A percentile compares a stretch with the other conserved stretches of the same genome.
Conservation (phyloP, 352 stramenopile species). For the Phytophthora hibernalis region DNA sequence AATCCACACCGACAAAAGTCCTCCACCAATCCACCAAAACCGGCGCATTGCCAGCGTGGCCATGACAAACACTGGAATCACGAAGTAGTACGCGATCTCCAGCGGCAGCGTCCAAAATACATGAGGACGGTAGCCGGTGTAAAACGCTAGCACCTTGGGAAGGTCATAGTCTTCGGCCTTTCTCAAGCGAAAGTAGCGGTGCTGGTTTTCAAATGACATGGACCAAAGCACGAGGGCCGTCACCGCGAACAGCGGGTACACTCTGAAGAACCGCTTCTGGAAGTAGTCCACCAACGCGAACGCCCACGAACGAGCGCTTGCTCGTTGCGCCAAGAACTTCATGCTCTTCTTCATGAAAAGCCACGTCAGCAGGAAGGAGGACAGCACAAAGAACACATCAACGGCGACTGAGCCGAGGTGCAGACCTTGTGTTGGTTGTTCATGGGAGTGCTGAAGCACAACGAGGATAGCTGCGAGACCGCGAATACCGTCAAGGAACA, state of each 20-base stretch:
- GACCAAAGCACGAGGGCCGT: slow-evolving; percentile 39
- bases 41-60: slow-evolving; percentile 25
- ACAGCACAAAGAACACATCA: slow-evolving; percentile 56
- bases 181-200: slow-evolving; percentile 40
- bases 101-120: slow-evolving; percentile 46
- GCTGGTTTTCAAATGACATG: slow-evolving; percentile 39
- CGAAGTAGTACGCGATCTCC: slow-evolving; percentile 45
- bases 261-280: slow-evolving; percentile 59
- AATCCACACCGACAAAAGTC: slow-evolving; percentile 30
- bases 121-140: slow-evolving; percentile 38
- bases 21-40: slow-evolving; percentile 38
- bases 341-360: slow-evolving; percentile 40
- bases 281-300: slow-evolving; percentile 50
- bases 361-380: slow-evolving; percentile 33
- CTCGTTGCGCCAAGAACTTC: slow-evolving; percentile 33
- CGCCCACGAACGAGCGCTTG: slow-evolving; percentile 19
- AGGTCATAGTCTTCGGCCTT: slow-evolving; percentile 42
- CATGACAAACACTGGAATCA: slow-evolving; percentile 48
- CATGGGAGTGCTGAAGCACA: slow-evolving; percentile 36
- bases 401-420: slow-evolving; percentile 40
- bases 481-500: slow-evolving; percentile 34
- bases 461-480: slow-evolving; percentile 41
- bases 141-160: slow-evolving; percentile 46
- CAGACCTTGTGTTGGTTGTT: slow-evolving; percentile 15
- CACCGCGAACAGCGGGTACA: slow-evolving; percentile 61